Conservation (phyloP, 768 basidiomycete genomes). For the Lactarius evosmus region DNA sequence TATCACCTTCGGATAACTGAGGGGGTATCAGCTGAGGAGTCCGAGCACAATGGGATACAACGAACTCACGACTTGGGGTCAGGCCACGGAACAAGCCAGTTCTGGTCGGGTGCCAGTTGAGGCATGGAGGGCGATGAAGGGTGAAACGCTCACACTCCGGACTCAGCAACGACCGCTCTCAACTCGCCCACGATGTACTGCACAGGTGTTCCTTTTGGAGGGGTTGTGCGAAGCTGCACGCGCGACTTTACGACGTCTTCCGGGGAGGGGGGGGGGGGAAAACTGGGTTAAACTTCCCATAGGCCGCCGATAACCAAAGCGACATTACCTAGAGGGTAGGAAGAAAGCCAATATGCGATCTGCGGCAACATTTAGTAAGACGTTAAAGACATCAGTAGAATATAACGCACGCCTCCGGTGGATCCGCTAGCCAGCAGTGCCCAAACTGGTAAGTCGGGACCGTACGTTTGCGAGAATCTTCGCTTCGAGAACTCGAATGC, state of each 20-base stretch:
- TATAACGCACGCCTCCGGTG: slow-evolving; percentile 65
- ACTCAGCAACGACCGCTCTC: slow-evolving; percentile 61
- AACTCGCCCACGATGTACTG: slow-evolving; percentile 76
- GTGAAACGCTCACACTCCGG: slow-evolving; percentile 57
- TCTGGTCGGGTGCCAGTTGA: slow-evolving; percentile 35
- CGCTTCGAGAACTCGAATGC: slow-evolving; percentile 92
- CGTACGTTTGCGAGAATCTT: slow-evolving; percentile 60
- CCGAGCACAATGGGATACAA: slow-evolving; percentile 21
- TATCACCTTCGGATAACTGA: slow-evolving; percentile 62
- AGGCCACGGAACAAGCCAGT: slow-evolving; percentile 69
- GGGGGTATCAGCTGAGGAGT: slow-evolving; percentile 2
- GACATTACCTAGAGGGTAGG: slow-evolving; percentile 74
- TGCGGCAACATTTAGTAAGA: slow-evolving; percentile 31
- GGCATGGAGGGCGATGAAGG: neutral
- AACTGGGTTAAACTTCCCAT: neutral
- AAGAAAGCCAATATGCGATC: slow-evolving; percentile 91
- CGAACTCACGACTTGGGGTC: slow-evolving; percentile 65
- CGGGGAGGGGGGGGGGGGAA: neutral
- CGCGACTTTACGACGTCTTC: slow-evolving; percentile 90
- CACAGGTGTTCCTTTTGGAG: slow-evolving; percentile 69
- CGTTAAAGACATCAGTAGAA: neutral
- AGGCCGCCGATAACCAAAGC: neutral
- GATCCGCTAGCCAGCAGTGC: slow-evolving; percentile 79
- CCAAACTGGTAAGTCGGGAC: slow-evolving; percentile 75
- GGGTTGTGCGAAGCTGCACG: slow-evolving; percentile 71